Evolutionary conservation across 192 early-diverging fungal species (phyloP), one percentile per base, ranked within the genome.

Genomic region (Polychytrium aggregatum): DNA sequence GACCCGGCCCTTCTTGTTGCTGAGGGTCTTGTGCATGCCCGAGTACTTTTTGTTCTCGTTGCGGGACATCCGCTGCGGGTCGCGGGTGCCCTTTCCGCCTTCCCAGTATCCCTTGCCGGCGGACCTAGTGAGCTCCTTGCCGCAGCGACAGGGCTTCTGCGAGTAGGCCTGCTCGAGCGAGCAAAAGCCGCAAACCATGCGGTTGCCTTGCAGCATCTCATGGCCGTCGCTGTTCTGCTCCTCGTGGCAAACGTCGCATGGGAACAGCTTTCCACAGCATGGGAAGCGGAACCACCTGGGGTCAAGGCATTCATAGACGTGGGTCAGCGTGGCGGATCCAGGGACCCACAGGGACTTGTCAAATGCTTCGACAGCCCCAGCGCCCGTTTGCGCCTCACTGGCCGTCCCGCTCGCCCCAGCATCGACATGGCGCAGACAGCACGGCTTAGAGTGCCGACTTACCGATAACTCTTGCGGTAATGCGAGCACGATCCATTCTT

Each of bases 261-360:
- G 73, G 52, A 76, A 87, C 11, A 86, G 61, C 56, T 80, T 86
- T 44, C 73, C 75, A 54, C 91, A 95, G 70, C 91, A 95, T 0
- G 88, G 82, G 59, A 95, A 95, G 17, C 91, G 75, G 64, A 95
- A 86, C 87, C 88, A 95, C 20, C 91, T n/a, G 14, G n/a, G 14
- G n/a, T n/a, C n/a, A n/a, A n/a, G n/a, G n/a, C n/a, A n/a, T n/a
- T n/a, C n/a, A n/a, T n/a, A n/a, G n/a, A n/a, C n/a, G n/a, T n/a
- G n/a, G n/a, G n/a, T n/a, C n/a, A n/a, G n/a, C n/a, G n/a, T n/a
- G n/a, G n/a, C n/a, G n/a, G n/a, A n/a, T n/a, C n/a, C n/a, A n/a
- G n/a, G n/a, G n/a, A n/a, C n/a, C n/a, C n/a, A n/a, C n/a, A n/a
- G n/a, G n/a, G n/a, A n/a, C n/a, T n/a, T n/a, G n/a, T n/a, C n/a